phyloP scores from a whole-genome alignment of 2,329 filamentous ascomycete genomes.

The Amylocarpus encephaloides region DNA sequence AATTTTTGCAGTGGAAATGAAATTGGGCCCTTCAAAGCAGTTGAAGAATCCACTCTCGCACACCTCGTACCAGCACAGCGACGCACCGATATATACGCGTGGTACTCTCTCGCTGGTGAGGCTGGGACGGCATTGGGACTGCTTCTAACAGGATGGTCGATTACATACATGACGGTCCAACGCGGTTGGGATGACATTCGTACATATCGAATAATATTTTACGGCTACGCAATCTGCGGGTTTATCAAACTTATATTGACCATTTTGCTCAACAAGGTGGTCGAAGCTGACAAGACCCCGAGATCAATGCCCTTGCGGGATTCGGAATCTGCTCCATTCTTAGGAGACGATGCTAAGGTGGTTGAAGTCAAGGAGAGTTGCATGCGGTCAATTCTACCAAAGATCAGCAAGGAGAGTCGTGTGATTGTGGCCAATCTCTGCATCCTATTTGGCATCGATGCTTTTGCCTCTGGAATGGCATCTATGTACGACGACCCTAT shows the following conservation, averaged over 20 bases:
- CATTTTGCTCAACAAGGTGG: conserved; percentile 40
- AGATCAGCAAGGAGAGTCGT: conserved; percentile 51
- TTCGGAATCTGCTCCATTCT: conserved; percentile 26
- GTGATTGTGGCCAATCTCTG: conserved; percentile 54
- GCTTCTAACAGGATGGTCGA: conserved; percentile 51
- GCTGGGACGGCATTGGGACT: conserved; percentile 56
- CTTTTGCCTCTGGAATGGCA: conserved; percentile 64
- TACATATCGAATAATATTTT: conserved; percentile 52
- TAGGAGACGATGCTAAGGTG: conserved; percentile 20
- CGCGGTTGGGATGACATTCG: conserved; percentile 39
- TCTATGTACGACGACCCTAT: conserved; percentile 39
- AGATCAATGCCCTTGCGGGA: conserved; percentile 22
- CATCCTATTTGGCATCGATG: conserved; percentile 61
- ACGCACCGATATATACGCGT: conserved; percentile 53
- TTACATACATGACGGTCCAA: conserved; percentile 42
- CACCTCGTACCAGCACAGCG: conserved; percentile 43
- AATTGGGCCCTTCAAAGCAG: conserved; percentile 55
- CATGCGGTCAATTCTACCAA: conserved; percentile 40
- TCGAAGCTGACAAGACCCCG: conserved; percentile 33
- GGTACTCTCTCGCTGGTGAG: conserved; percentile 53
- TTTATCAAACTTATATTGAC: conserved; percentile 49
- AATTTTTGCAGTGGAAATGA: conserved; percentile 48
- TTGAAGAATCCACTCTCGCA: conserved; percentile 55
- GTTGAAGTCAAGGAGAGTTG: conserved; percentile 18
- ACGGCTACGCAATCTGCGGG: conserved; percentile 50